Evolutionary conservation across 352 stramenopile species (phyloP).

Genomic region (Phytophthora chlamydospora): DNA sequence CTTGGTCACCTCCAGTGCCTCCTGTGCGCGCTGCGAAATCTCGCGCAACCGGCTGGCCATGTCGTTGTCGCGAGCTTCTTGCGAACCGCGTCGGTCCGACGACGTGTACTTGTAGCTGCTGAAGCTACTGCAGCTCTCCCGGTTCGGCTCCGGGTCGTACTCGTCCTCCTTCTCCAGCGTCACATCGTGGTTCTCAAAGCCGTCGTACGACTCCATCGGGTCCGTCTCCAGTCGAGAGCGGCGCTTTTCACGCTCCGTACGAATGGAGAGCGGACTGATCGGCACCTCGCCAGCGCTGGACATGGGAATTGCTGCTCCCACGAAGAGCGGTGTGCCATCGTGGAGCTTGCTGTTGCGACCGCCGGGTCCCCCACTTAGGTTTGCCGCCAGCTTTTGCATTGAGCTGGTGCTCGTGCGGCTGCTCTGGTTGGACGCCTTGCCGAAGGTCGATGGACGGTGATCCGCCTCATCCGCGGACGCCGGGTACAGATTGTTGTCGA

Average conservation of each 20-base stretch:
- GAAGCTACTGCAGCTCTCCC: slow-evolving; percentile 32
- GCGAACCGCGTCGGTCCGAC: slow-evolving; percentile 42
- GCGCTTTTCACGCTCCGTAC: slow-evolving; percentile 41
- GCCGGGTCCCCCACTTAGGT: slow-evolving; percentile 12
- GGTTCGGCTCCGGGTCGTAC: slow-evolving; percentile 28
- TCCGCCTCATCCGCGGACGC: slow-evolving; percentile 26
- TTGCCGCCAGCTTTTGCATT: slow-evolving; percentile 27
- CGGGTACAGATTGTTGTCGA: slow-evolving; percentile 44
- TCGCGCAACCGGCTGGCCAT: slow-evolving; percentile 63
- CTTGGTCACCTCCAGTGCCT: slow-evolving; percentile 66
- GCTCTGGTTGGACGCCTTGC: slow-evolving; percentile 54
- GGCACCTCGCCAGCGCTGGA: slow-evolving; percentile 57
- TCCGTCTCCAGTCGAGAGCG: slow-evolving; percentile 66
- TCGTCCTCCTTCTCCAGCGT: slow-evolving; percentile 41
- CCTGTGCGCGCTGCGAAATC: slow-evolving; percentile 67
- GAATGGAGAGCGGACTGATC: slow-evolving; percentile 63
- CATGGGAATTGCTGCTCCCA: slow-evolving; percentile 40
- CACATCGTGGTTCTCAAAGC: slow-evolving; percentile 54
- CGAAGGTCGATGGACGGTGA: slow-evolving; percentile 29
- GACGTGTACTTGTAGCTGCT: slow-evolving; percentile 33
- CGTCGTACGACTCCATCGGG: slow-evolving; percentile 70
- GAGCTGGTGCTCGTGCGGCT: slow-evolving; percentile 49
- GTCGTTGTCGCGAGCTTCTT: slow-evolving; percentile 53
- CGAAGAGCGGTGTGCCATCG: slow-evolving; percentile 29
- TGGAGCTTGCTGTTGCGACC: slow-evolving; percentile 17